Base-by-base conservation (phyloP, 805 yeast genomes). In the Teunomyces cretensis region DNA sequence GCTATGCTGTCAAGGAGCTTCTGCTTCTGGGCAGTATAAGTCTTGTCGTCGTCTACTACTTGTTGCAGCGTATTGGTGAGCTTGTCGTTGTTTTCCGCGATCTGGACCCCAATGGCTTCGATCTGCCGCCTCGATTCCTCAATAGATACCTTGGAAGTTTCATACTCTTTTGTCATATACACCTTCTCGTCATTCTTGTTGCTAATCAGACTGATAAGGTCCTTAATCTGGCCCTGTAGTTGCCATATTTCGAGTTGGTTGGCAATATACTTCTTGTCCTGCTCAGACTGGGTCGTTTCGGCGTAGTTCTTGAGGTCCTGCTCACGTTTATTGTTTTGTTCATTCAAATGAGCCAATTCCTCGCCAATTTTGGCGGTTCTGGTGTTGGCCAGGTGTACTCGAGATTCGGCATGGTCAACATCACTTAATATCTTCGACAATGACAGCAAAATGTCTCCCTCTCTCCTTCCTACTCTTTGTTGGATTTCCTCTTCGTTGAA, bases 141-240 rank as follows among this genome's bases (percentile, higher is more conserved):
- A 0, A 76, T 70, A 0, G 89, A 75, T 7, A 62, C 64, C 9
- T 60, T 53, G 0, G 89, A 85, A 42, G 81, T 76, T 14, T 62
- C 64, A 26, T 80, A 74, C 58, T 87, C 92, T 26, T 68, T 70
- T 7, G 62, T 55, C 80, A 83, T 84, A 61, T 86, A 90, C 41
- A 70, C 78, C 38, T 72, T 76, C 54, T 89, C 96, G 30, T 79
- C 80, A 1, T 62, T 60, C 35, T 74, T 72, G 5, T 82, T 70
- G 19, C 73, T 74, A 1, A 76, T 55, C 49, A 73, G 74, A 11
- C 67, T 62, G n/a, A 74, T 62, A 37, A 74, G 62, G 24, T 63
- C 71, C 27, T 67, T 63, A 2, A 84, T 64, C 41, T 74, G 70
- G 6, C 73, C 73, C 46, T 75, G 73, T 30, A 83, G 56, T 5